phyloP scores from a whole-genome alignment of 352 stramenopile genomes.

The Aphanomyces astaci region DNA sequence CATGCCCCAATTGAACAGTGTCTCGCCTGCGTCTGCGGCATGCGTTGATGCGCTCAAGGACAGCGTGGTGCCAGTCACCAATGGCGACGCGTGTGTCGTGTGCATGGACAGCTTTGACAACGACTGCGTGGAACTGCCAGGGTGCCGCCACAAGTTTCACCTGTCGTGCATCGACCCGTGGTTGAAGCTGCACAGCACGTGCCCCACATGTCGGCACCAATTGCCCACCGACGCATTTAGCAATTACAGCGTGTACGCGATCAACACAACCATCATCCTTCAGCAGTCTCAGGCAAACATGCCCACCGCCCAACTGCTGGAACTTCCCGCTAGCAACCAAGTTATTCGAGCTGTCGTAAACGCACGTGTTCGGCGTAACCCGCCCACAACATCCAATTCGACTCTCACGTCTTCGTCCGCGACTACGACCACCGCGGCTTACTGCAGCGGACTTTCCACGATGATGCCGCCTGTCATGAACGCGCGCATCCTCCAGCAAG shows the following conservation, averaged over 20 bases:
- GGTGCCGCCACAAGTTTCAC: constrained; percentile 80
- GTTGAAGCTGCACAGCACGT: constrained; percentile 82
- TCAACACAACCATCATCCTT: constrained; percentile 86
- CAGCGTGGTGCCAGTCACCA: constrained; percentile 27
- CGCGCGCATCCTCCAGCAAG: constrained; percentile 61
- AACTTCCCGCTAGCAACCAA: constrained; percentile 76
- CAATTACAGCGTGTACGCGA: constrained; percentile 85
- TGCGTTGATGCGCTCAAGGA: constrained; percentile 56
- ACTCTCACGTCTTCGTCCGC: constrained; percentile 31
- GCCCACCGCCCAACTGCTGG: constrained; percentile 61
- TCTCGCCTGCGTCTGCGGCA: constrained; percentile 57
- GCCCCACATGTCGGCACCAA: constrained; percentile 71
- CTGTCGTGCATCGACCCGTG: constrained; percentile 71
- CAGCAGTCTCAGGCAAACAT: constrained; percentile 76
- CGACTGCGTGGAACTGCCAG: constrained; percentile 52
- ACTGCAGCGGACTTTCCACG: constrained; percentile 31
- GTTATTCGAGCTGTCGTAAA: constrained; percentile 83
- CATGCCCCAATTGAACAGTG: constrained; percentile 78
- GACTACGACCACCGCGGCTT: background rate
- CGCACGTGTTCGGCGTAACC: constrained; percentile 47
- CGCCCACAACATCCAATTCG: background rate
- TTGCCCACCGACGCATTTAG: constrained; percentile 69
- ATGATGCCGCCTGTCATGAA: constrained; percentile 66
- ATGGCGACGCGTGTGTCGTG: constrained; percentile 49
- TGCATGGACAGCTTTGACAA: constrained; percentile 67